Evolutionary conservation across 1,139 yeast species (phyloP).

Genomic region (Scheffersomyces insectosa): DNA sequence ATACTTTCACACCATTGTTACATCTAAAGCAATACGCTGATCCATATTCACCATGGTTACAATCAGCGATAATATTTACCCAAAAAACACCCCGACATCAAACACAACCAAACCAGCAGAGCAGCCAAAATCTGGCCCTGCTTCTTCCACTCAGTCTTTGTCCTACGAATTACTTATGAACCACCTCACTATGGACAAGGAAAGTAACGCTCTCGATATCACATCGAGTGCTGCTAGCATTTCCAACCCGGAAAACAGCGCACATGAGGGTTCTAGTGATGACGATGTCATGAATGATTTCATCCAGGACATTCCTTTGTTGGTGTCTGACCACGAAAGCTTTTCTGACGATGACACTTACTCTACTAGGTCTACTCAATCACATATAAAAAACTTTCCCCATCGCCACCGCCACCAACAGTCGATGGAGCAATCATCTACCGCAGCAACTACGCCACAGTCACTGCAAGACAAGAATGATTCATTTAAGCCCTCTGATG

Average conservation of each 20-base stretch:
- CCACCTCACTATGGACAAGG: conserved; percentile 5
- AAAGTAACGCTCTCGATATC: conserved; percentile 6
- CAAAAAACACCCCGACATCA: not conserved
- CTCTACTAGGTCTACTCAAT: conserved; percentile 3
- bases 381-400: not conserved
- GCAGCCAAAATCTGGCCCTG: not conserved
- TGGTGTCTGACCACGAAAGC: conserved; percentile 32
- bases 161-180: conserved; percentile 7
- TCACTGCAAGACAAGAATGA: not conserved
- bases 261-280: conserved; percentile 1
- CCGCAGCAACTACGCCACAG: not conserved
- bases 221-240: conserved; percentile 1
- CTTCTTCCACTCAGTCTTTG: conserved; percentile 1
- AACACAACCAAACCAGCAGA: not conserved
- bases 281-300: conserved; percentile 10
- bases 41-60: conserved; percentile 14
- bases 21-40: too few species aligned
- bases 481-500: conserved; percentile 5
- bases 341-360: conserved; percentile 27
- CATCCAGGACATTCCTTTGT: conserved; percentile 26
- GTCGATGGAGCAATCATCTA: not conserved
- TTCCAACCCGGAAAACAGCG: conserved; percentile 4
- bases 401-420: not conserved
- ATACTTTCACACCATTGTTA: not conserved
- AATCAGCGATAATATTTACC: conserved; percentile 13